Evolutionary conservation across 208 protist species (phyloP), one percentile per base, ranked within the genome.

Genomic region (Crithidia brevicula): DNA sequence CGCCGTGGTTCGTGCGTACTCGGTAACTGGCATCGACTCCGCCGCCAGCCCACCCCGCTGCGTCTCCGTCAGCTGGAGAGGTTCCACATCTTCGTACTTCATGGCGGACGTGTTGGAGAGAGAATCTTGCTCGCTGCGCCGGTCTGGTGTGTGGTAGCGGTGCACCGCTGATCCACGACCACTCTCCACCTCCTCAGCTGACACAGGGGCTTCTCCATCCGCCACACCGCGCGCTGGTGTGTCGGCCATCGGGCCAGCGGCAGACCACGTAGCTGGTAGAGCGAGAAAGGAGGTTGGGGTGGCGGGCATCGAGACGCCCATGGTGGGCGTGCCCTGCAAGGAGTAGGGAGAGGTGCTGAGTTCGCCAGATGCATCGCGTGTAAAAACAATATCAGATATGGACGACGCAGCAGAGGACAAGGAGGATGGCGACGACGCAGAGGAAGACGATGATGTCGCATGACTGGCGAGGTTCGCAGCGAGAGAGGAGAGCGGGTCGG

Each of bases 11-110:
- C 38, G 59, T 43, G 46, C 31, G 33, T 45, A 65, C 20, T 22
- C 8, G 13, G 36, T 23, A n/a, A 3, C 30, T 10, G 25, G 28
- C 56, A 13, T 43, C 22, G 49, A 16, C 43, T 52, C 27, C 43
- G 33, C 59, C 2, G 22, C 59, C 4, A 33, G 11, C 20, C 3
- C 33, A 7, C 31, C 22, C 4, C 30, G 0, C 20, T 16, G 45
- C 0, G 59, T 38, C 18, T 65, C 18, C n/a, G 46, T 31, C 28
- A 65, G n/a, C 20, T 42, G 25, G 8, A 45, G 2, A 30, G 45
- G 59, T 22, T 65, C 59, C 28, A 65, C 59, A 20, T 65, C 45
- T 34, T 54, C 59, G 45, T 45, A 65, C 9, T 7, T 7, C 36
- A 0, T 13, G 36, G 10, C 36, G 15, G 8, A 40, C 36, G 10